These are phyloP conservation scores for Saccharomycopsis babjevae DNA, from an alignment of 805 yeast genomes.

Conservation along the genomic window DNA sequence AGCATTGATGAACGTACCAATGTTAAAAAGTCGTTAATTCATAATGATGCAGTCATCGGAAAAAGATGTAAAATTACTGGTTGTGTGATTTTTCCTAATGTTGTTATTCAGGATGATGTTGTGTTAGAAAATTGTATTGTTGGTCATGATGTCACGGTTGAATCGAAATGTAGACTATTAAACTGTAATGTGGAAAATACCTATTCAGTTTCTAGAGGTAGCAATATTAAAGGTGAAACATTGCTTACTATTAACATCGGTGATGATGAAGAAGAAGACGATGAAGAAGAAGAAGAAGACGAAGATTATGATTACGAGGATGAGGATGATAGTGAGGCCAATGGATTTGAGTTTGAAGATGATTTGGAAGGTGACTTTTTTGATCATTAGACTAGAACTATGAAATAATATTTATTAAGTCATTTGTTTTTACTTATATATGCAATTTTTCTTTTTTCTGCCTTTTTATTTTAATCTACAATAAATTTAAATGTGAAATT, in stretches of 20 bases:
- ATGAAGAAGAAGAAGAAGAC: conserved; percentile 20
- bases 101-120: conserved; percentile 67
- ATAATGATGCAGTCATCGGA: conserved; percentile 67
- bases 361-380: conserved; percentile 16
- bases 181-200: conserved; percentile 83
- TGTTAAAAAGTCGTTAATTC: conserved; percentile 78
- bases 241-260: conserved; percentile 28
- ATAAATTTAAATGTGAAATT: neutral
- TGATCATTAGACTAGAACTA: conserved; percentile 1
- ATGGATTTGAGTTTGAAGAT: conserved; percentile 24
- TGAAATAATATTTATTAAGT: neutral
- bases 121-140: conserved; percentile 73
- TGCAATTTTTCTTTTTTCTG: neutral
- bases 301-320: conserved; percentile 19
- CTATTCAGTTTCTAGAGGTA: conserved; percentile 51
- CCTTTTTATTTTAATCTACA: neutral
- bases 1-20: conserved; percentile 70
- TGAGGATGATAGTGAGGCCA: conserved; percentile 20
- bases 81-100: conserved; percentile 66
- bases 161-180: conserved; percentile 52
- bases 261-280: conserved; percentile 18
- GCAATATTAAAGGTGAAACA: conserved; percentile 47
- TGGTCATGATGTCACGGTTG: conserved; percentile 59
- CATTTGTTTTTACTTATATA: neutral
- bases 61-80: conserved; percentile 83